Evolutionary conservation across 2,329 filamentous ascomycete species (phyloP), one percentile per base, ranked within the genome.

Genomic region (Claviceps sorghi): DNA sequence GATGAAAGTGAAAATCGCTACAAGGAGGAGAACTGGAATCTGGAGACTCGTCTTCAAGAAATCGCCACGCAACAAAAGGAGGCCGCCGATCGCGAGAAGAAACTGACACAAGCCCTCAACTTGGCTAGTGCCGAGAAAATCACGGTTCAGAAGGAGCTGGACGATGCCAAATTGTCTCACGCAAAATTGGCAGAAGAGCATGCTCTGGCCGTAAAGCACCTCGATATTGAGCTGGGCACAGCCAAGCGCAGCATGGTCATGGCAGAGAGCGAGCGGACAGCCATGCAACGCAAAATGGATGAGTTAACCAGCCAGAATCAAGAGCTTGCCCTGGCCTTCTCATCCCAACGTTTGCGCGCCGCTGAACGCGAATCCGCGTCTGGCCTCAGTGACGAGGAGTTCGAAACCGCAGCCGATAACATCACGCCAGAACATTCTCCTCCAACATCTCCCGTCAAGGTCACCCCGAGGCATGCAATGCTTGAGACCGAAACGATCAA

Each of bases 11-110:
- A 98, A 66, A 86, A 94, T 62, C 84, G 88, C 50, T 95, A 95
- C 72, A 97, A 96, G 69, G 93, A 98, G 63, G 93, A 97, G 67
- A 98, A 97, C 65, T 98, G 93, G 93, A 91, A 86, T 57, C 77
- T 98, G 40, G 93, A 98, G 67, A 95, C 90, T 0, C 87, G 89
- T 60, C 78, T 94, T 22, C 93, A 95, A 61, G 90, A 97, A 57
- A 74, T 91, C 43, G 77, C 86, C 50, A 78, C 84, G 8, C 75
- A 79, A 17, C 78, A 85, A 56, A 88, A 83, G 63, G 88, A 95
- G 47, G 79, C 86, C 1, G 74, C 82, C 15, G 89, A 93, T 62
- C 84, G 85, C 55, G 89, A 96, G 67, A 86, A 88, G 66, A 86
- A 86, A 64, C 75, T 96, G 42, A 82, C 77, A 15, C 84, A 89